These are phyloP conservation scores for Rugosomyces carneus DNA, from an alignment of 1,284 basidiomycete species.

Conservation along the genomic window DNA sequence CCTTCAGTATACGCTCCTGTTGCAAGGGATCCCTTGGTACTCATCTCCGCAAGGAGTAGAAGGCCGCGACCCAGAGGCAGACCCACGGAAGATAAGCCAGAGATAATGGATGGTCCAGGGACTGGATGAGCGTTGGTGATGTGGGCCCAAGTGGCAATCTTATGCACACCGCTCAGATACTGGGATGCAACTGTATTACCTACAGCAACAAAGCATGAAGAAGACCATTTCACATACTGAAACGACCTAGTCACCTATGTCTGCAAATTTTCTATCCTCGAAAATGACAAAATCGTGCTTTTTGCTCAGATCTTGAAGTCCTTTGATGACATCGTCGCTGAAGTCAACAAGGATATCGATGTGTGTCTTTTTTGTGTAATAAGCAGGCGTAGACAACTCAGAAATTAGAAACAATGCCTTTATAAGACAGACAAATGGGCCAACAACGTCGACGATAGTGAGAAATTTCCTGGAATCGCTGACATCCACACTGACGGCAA, in stretches of 20 bases:
- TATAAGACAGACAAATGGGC: constrained; percentile 86
- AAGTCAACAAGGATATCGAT: constrained; percentile 96
- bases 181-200: constrained; percentile 96
- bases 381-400: constrained; percentile 13
- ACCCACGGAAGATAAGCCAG: constrained; percentile 84
- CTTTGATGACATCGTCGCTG: constrained; percentile 65
- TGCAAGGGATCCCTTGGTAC: constrained; percentile 83
- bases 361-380: constrained; percentile 71
- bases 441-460: constrained; percentile 83
- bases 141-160: constrained; percentile 94
- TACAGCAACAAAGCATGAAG: constrained; percentile 25
- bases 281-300: constrained; percentile 96
- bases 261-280: constrained; percentile 98
- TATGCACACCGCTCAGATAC: constrained; percentile 91
- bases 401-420: constrained; percentile 55
- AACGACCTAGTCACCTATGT: constrained; percentile 72
- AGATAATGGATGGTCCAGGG: constrained; percentile 90
- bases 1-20: constrained; percentile 81
- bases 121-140: constrained; percentile 96
- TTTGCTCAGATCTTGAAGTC: constrained; percentile 65
- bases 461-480: constrained; percentile 79
- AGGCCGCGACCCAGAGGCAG: constrained; percentile 81
- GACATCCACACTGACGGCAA: constrained; percentile 95
- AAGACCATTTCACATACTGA: not conserved
- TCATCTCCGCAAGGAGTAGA: constrained; percentile 96